Base-by-base conservation (phyloP, 2,329 filamentous ascomycete species). In the Cercospora sesami region DNA sequence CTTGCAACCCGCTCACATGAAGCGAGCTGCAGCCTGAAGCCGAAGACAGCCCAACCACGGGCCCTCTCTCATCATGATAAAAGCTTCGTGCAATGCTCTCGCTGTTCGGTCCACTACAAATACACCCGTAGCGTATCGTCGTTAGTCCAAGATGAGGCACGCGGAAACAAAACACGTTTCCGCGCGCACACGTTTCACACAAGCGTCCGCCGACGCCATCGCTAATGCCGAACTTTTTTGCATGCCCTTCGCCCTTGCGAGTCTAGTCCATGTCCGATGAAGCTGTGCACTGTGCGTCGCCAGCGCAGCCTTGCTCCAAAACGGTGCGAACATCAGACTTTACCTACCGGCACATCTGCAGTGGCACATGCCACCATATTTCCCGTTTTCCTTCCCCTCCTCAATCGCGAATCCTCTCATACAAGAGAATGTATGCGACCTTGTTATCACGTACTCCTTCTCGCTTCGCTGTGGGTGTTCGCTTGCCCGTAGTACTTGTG, bases 381-480 rank as follows among this genome's bases (percentile, higher is more conserved):
- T 39, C n/a, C 14, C 62, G 16, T 26, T 30, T 18, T 12, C 6
- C 31, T 31, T 33, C 33, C 18, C 48, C 7, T 33, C 16, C 2
- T 68, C 66, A 68, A 63, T 68, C 66, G 39, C 63, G 63, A 31
- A 68, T 68, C 31, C 63, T 48, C 82, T 97, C 91, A 80, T 99
- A 99, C 82, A 99, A 96, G 77, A 99, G 82, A 73, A 99, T 88
- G 81, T 99, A 99, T 4, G 95, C 95, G 67, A 97, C 94, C 85
- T 96, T 97, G 85, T 94, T 97, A 79, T 98, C 94, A 80, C 92
- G 93, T 77, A 91, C 80, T 18, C 85, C 85, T 42, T 77, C 74
- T 60, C 71, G 74, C 65, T 71, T 74, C 67, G 81, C 81, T 72
- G 82, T 87, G 87, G 85, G 81, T 84, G 80, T 80, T 82, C 81